These are phyloP conservation scores for Rhodamnia argentea DNA, from an alignment of 345 rosid genomes.

Conservation along the genomic window DNA sequence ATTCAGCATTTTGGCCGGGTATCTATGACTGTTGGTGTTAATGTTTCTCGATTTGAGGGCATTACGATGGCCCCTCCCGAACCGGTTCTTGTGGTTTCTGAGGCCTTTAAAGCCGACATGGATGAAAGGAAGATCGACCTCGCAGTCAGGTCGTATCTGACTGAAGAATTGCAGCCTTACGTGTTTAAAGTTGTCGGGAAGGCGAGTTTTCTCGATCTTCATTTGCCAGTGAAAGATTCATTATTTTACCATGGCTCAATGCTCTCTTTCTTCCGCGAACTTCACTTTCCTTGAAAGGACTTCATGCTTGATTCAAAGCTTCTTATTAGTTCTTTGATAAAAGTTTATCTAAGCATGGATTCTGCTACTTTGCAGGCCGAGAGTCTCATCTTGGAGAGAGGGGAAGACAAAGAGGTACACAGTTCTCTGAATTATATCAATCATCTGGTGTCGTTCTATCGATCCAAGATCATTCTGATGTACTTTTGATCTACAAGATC, in stretches of 20 bases:
- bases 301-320: neutral
- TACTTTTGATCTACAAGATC: conserved; percentile 50
- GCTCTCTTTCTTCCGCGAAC: neutral
- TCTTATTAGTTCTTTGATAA: neutral
- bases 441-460: neutral
- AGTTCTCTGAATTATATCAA: neutral
- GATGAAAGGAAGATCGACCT: conserved; percentile 84
- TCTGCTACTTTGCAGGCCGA: conserved; percentile 49
- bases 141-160: conserved; percentile 92
- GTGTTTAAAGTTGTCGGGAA: conserved; percentile 92
- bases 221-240: neutral
- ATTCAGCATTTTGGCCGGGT: conserved; percentile 53
- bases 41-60: conserved; percentile 75
- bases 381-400: conserved; percentile 77
- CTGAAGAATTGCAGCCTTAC: conserved; percentile 90
- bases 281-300: neutral
- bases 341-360: neutral
- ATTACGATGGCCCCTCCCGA: conserved; percentile 96
- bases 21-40: conserved; percentile 51
- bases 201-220: conserved; percentile 21
- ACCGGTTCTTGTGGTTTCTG: conserved; percentile 93
- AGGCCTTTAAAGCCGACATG: conserved; percentile 81
- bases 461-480: neutral
- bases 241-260: neutral
- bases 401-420: conserved; percentile 91